A percentile compares a stretch with the other conserved stretches of the same genome.
Evolutionary conservation across 345 rosid genomes (phyloP).

Genomic region (Cardamine resedifolia): DNA sequence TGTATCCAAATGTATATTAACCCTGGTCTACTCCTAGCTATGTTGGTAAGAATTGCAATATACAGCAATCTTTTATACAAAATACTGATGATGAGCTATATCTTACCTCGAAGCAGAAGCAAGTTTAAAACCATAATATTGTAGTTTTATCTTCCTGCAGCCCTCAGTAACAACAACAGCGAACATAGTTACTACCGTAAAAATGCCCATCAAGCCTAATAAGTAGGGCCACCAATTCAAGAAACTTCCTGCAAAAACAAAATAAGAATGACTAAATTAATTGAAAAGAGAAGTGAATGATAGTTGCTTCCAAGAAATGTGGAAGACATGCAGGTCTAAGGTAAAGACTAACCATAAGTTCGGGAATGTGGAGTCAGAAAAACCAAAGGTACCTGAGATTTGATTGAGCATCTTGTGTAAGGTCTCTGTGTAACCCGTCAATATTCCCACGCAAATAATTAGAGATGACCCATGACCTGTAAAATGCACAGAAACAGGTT

Average conservation of each 20-base stretch:
- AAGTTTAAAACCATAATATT: conserved; percentile 90
- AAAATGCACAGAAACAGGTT: conserved; percentile 31
- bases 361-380: conserved; percentile 7
- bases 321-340: conserved; percentile 3
- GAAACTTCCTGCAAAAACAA: conserved; percentile 58
- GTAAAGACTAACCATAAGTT: conserved; percentile 15
- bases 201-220: conserved; percentile 65
- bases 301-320: not conserved
- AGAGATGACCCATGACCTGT: conserved; percentile 95
- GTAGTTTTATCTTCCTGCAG: conserved; percentile 93
- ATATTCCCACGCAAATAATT: conserved; percentile 87
- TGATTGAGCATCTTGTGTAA: conserved; percentile 84
- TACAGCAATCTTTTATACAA: not conserved
- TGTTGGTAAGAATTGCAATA: not conserved
- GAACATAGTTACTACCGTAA: conserved; percentile 85
- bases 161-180: conserved; percentile 96
- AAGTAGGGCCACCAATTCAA: conserved; percentile 74
- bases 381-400: conserved; percentile 62
- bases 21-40: not conserved
- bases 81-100: conserved; percentile 11
- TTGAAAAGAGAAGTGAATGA: not conserved
- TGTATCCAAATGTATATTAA: not conserved
- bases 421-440: conserved; percentile 92
- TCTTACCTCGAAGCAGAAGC: conserved; percentile 83
- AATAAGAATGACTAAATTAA: not conserved